phyloP scores from a whole-genome alignment of 169 alveolate genomes.

The Cryptosporidium bovis region DNA sequence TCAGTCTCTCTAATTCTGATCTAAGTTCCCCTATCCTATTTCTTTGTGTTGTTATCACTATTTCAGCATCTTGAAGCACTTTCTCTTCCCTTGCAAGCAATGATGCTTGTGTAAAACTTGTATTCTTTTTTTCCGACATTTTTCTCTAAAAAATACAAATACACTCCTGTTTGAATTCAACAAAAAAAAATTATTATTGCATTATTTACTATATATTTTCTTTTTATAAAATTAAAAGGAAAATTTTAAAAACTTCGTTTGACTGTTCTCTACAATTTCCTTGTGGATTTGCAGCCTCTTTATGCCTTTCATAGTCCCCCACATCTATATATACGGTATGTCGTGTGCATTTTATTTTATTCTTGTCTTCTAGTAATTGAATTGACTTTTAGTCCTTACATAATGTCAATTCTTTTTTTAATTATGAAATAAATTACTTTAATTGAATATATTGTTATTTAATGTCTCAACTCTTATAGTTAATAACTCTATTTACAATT shows the following conservation, averaged over 20 bases:
- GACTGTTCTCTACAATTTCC: slow-evolving; percentile 23
- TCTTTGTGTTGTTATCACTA: slow-evolving; percentile 71
- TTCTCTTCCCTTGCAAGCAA: slow-evolving; percentile 74
- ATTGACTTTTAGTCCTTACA: too few relatives aligned
- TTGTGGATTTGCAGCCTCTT: slow-evolving; percentile 67
- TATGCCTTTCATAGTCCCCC: slow-evolving; percentile 29
- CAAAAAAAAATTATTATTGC: not conserved
- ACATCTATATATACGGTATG: slow-evolving; percentile 68
- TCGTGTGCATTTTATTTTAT: slow-evolving; percentile 5
- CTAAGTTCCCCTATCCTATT: slow-evolving; percentile 60
- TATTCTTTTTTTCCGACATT: slow-evolving; percentile 39
- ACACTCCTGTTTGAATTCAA: not conserved
- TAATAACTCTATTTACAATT: too few relatives aligned
- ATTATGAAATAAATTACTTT: too few relatives aligned
- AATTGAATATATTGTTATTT: too few relatives aligned
- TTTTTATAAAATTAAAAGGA: not conserved
- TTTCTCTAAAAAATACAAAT: not conserved
- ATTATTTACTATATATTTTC: not conserved
- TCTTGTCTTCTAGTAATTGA: too few relatives aligned
- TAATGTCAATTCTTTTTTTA: too few relatives aligned
- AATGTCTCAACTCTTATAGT: too few relatives aligned
- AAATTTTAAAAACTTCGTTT: slow-evolving; percentile 8
- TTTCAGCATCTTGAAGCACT: slow-evolving; percentile 70
- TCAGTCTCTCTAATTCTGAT: slow-evolving; percentile 56
- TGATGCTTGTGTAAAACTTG: slow-evolving; percentile 69